These are phyloP conservation scores for Helicostylum pulchrum DNA, from an alignment of 192 early-diverging fungal genomes.

Conservation along the genomic window DNA sequence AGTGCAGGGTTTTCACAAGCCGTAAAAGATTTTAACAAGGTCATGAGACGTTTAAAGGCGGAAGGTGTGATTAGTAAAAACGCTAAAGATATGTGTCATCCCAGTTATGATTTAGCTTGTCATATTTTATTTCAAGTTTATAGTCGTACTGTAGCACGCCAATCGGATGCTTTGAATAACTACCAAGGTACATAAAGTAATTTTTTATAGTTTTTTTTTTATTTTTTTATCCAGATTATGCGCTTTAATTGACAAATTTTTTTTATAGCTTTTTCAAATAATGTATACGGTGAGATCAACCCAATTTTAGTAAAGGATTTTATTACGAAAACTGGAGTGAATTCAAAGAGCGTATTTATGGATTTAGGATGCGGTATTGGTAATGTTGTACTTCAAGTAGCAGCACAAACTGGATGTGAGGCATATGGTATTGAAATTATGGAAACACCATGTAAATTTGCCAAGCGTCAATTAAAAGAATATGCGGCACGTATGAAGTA, in stretches of 20 bases:
- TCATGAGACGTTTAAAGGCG: conserved; percentile 48
- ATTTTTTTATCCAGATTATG: not conserved
- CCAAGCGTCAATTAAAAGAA: conserved; percentile 75
- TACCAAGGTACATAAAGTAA: conserved; percentile 53
- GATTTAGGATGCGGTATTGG: conserved; percentile 96
- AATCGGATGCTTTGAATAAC: conserved; percentile 66
- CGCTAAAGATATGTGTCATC: conserved; percentile 32
- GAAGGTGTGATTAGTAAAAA: conserved; percentile 26
- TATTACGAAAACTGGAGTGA: conserved; percentile 66
- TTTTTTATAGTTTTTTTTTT: not conserved
- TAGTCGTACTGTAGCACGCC: conserved; percentile 79
- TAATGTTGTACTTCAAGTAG: conserved; percentile 95
- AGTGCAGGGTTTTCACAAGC: conserved; percentile 63
- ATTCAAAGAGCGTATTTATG: conserved; percentile 72
- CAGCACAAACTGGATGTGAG: conserved; percentile 80
- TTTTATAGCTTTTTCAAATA: conserved; percentile 75
- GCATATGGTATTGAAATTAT: conserved; percentile 90
- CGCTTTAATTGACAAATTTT: too few species aligned
- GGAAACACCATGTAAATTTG: conserved; percentile 77
- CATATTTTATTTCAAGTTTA: conserved; percentile 89
- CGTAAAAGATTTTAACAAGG: conserved; percentile 69
- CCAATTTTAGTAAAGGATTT: conserved; percentile 80
- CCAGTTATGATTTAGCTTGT: conserved; percentile 67
- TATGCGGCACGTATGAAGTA: conserved; percentile 78
- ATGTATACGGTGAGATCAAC: conserved; percentile 96